Base-by-base conservation (phyloP, 208 protist genomes). In the Crithidia acanthocephali region DNA sequence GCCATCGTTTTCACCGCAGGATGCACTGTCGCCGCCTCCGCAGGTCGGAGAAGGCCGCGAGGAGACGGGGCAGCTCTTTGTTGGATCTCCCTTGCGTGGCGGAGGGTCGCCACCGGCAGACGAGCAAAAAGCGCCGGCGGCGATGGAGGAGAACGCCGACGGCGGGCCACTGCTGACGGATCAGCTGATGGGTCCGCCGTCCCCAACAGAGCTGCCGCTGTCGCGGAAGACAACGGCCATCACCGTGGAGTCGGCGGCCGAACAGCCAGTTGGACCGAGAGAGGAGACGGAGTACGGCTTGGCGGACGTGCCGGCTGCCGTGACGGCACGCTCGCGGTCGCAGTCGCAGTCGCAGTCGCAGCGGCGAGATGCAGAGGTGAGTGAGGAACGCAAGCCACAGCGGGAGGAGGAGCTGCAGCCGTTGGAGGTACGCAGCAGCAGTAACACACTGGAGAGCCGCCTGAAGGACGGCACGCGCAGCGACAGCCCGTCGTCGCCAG, bases 111-210 rank as follows among this genome's bases (percentile, higher is more conserved):
- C n/a, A 47, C 56, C 16, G 8, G 37, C 62, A 18, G 62, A 11
- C 35, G 35, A 40, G 35, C 35, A 40, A 11, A 40, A 10, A 37
- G n/a, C 2, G 33, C 52, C 2, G 23, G 18, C 15, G 30, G 3
- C 5, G 30, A 1, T 15, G 30, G 6, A 20, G 45, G 18, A 8
- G 28, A 40, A 6, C n/a, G n/a, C n/a, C n/a, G 28, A 35, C 1
- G 59, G 30, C 13, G 59, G 20, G 1, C 27, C 48, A 8, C 35
- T 66, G 56, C 63, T 76, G 33, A 61, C 63, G 20, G 71, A 76
- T 51, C 63, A 71, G 40, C 56, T 76, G 13, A 33, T 61, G 56
- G 44, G 45, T 15, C 56, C 35, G 1, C 37, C 27, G 15, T 57
- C 63, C 1, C 63, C 56, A 2, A n/a, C 40, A 5, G 27, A 27